Conservation (phyloP, 495 filamentous ascomycete genomes). For the Halenospora varia region DNA sequence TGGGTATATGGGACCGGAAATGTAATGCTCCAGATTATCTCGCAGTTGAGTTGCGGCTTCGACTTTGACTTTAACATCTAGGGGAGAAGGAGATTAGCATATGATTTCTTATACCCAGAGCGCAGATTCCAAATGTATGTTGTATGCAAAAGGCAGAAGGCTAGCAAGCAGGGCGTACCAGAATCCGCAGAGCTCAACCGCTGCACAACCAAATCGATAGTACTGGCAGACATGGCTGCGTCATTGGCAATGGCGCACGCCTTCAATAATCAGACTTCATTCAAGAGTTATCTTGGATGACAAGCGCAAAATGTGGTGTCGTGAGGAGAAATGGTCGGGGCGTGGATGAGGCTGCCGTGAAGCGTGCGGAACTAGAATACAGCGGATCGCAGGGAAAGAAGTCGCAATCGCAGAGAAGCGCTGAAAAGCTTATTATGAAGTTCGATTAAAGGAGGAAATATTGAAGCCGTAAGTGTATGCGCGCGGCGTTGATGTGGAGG, state of each 20-base stretch:
- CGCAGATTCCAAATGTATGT: neutral
- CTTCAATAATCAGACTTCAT: slow-evolving; percentile 20
- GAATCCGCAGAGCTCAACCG: slow-evolving; percentile 48
- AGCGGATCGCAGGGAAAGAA: neutral
- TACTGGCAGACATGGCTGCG: slow-evolving; percentile 46
- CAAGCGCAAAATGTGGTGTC: neutral
- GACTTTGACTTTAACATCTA: slow-evolving; percentile 72
- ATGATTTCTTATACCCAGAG: neutral
- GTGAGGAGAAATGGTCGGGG: neutral
- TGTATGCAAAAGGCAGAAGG: neutral
- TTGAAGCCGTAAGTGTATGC: neutral
- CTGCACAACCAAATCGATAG: slow-evolving; percentile 49
- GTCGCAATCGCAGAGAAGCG: neutral
- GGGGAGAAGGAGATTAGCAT: slow-evolving; percentile 6
- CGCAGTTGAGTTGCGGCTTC: slow-evolving; percentile 76
- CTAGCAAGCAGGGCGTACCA: slow-evolving; percentile 30
- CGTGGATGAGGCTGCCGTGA: neutral
- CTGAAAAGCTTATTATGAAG: neutral
- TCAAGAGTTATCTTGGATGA: slow-evolving; percentile 4
- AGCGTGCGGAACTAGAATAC: neutral
- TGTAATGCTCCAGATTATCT: slow-evolving; percentile 74
- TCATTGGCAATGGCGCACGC: slow-evolving; percentile 21
- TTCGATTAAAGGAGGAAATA: neutral
- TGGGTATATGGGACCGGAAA: slow-evolving; percentile 55
- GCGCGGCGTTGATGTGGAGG: neutral